Base-by-base conservation (phyloP, 202 grass and related monocot species). In the Thinopyrum obtusiflorum region DNA sequence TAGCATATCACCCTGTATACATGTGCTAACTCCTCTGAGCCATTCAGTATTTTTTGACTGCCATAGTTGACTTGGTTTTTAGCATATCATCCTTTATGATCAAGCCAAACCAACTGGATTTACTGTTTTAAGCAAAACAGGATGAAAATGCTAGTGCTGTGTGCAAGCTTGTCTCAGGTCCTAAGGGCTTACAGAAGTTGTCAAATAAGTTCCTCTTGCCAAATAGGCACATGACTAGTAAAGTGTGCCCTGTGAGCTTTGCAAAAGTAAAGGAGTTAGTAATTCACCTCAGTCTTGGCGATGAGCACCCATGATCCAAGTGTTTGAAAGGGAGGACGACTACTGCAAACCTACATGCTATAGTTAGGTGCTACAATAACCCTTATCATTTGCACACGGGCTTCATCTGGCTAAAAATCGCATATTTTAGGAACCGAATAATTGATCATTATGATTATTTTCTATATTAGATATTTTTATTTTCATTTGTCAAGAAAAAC, bases 1-100 rank as follows among this genome's bases (percentile, higher is more conserved):
- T 33, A 33, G 32, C 32, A 33, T 33, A 33, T 33, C 32, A 33
- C 32, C 32, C 2, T 81, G 29, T 68, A 69, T 37, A 55, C 28
- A 53, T 68, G 31, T 32, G 42, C 9, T 68, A 81, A 46, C 27
- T 2, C 15, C 14, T 24, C 35, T 14, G 18, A 65, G 44, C 64
- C 65, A 36, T 18, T 69, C 47, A 25, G 46, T 23, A 69, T 69
- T 46, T 1, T 39, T 15, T 39, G 37, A 47, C 28, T 68, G 7
- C 49, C 36, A 11, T 68, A 21, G 79, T 49, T 81, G 28, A 53
- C 32, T 81, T 35, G 63, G 63, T 81, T 57, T 59, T 59, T 69
- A 57, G 12, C 46, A 33, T 81, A 55, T 69, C 65, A 15, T 1
- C 65, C 29, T 53, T 21, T 35, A 21, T n/a, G 21, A 61, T 32